Conservation (phyloP, 345 rosid species). For the Orychophragmus violaceus region DNA sequence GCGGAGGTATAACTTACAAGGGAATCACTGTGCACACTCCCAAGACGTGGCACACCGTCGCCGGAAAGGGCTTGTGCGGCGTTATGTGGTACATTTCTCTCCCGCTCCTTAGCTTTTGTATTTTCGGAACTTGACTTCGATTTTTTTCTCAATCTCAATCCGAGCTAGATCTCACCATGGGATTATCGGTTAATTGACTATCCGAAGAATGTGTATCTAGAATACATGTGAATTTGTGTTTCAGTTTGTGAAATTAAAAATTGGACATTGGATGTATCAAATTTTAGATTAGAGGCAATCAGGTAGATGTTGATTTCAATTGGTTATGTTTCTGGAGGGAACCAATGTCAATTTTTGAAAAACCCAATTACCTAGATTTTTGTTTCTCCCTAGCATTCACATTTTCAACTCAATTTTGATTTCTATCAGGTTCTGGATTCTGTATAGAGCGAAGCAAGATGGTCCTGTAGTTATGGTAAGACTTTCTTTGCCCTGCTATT, state of each 20-base stretch:
- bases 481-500: background rate
- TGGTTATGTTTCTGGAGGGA: background rate
- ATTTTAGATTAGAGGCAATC: slow-evolving; percentile 7
- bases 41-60: slow-evolving; percentile 78
- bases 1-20: slow-evolving; percentile 54
- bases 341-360: background rate
- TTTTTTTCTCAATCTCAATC: background rate
- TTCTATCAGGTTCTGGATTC: slow-evolving; percentile 82
- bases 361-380: background rate
- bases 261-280: background rate
- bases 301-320: background rate
- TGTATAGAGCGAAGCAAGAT: slow-evolving; percentile 93
- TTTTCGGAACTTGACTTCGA: background rate
- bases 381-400: background rate
- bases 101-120: background rate
- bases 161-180: background rate
- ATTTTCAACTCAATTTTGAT: background rate
- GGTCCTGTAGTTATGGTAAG: slow-evolving; percentile 94
- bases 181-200: background rate
- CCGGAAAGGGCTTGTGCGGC: slow-evolving; percentile 69
- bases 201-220: background rate
- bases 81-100: background rate
- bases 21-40: slow-evolving; percentile 73
- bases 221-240: background rate
- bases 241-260: background rate